Conservation (phyloP, 1,284 basidiomycete genomes). For the Phlebopus sp. region DNA sequence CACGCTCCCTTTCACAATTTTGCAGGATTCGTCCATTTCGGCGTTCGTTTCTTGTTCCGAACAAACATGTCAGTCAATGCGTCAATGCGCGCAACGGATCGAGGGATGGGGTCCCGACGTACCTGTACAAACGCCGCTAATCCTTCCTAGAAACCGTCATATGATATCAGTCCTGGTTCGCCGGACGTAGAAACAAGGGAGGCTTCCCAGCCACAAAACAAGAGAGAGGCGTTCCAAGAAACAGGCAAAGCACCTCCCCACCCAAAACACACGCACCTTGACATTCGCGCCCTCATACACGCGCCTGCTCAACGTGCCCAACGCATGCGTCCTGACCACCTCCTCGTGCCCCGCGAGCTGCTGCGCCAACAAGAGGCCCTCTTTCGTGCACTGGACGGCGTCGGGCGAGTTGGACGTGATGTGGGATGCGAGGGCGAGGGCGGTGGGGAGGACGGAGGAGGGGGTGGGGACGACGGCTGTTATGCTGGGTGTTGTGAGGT, state of each 20-base stretch:
- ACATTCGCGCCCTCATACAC: constrained; percentile 73
- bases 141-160: constrained; percentile 38
- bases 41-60: constrained; percentile 66
- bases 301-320: constrained; percentile 49
- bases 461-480: constrained; percentile 62
- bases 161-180: too few relatives aligned
- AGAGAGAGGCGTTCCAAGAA: too few relatives aligned
- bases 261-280: constrained; percentile 43
- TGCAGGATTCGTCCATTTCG: constrained; percentile 57
- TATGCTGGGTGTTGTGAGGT: constrained; percentile 47
- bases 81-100: too few relatives aligned
- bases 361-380: constrained; percentile 56
- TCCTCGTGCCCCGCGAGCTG: constrained; percentile 51
- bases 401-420: constrained; percentile 76
- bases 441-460: constrained; percentile 56
- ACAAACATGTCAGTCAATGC: too few relatives aligned
- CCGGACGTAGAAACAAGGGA: too few relatives aligned
- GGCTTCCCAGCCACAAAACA: too few relatives aligned
- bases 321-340: constrained; percentile 48
- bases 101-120: too few relatives aligned
- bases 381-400: constrained; percentile 76
- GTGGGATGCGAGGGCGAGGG: constrained; percentile 60
- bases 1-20: constrained; percentile 42
- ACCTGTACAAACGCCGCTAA: constrained; percentile 45
- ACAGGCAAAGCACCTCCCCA: too few relatives aligned